These are phyloP conservation scores for Vararia minispora DNA, from an alignment of 768 basidiomycete genomes.

Conservation along the genomic window DNA sequence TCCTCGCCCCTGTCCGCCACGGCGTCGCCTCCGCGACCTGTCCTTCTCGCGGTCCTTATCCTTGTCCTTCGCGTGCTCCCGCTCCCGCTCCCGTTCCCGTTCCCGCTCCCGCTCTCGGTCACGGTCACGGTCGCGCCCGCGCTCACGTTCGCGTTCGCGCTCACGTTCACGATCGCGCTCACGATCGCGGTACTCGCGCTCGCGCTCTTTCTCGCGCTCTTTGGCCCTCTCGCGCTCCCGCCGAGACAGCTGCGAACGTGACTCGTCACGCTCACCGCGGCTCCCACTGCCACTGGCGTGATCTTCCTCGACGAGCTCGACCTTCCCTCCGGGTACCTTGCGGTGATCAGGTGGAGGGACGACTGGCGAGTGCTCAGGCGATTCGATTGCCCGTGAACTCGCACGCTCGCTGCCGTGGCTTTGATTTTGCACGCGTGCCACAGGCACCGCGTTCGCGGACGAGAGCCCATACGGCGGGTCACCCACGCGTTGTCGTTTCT, in stretches of 20 bases:
- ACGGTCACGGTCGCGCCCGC: slow-evolving; percentile 9
- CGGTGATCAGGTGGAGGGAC: slow-evolving; percentile 12
- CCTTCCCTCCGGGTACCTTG: slow-evolving; percentile 11
- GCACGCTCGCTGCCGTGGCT: slow-evolving; percentile 14
- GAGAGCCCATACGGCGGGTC: slow-evolving; percentile 24
- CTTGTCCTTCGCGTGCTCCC: slow-evolving; percentile 10
- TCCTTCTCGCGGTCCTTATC: slow-evolving; percentile 20
- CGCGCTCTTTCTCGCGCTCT: slow-evolving; percentile 24
- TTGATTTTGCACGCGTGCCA: slow-evolving; percentile 11
- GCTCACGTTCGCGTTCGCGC: slow-evolving; percentile 11
- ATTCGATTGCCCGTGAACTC: slow-evolving; percentile 11
- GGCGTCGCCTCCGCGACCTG: slow-evolving; percentile 30
- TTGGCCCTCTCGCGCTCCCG: slow-evolving; percentile 19
- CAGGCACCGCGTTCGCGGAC: slow-evolving; percentile 8
- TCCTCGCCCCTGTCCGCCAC: slow-evolving; percentile 25
- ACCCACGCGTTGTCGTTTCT: slow-evolving; percentile 70
- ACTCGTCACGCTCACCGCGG: too few species aligned
- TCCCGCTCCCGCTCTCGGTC: slow-evolving; percentile 18
- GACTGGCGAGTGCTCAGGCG: slow-evolving; percentile 13
- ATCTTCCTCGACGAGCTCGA: slow-evolving; percentile 49
- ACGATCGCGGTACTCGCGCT: slow-evolving; percentile 23
- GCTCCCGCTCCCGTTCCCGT: slow-evolving; percentile 9
- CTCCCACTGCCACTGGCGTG: too few species aligned
- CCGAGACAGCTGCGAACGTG: slow-evolving; percentile 30
- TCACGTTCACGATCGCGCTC: slow-evolving; percentile 19